A percentile compares a stretch with the other conserved stretches of the same genome.
Evolutionary conservation across 306 rosid species (phyloP).

Genomic region (Vigna reflexopilosa): DNA sequence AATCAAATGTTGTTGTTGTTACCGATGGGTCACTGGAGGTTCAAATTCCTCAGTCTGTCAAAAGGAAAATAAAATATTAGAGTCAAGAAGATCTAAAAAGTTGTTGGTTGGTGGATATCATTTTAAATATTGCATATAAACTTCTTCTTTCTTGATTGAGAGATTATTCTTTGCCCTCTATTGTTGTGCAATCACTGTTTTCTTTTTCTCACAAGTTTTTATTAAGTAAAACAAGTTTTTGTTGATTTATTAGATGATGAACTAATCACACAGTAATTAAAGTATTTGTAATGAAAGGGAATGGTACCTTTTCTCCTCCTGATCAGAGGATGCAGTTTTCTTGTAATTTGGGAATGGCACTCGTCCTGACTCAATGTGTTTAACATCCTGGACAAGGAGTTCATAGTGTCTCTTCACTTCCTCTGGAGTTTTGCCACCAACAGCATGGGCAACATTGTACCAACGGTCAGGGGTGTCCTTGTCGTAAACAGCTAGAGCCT

Average conservation of each 20-base stretch:
- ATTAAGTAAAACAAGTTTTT: no score
- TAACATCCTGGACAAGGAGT: slow-evolving; percentile 75
- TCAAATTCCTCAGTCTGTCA: slow-evolving; percentile 76
- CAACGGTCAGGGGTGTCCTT: slow-evolving; percentile 95
- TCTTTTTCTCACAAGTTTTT: no score
- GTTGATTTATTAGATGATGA: no score
- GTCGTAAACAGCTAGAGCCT: slow-evolving; percentile 87
- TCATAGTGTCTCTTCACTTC: slow-evolving; percentile 87
- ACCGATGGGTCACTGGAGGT: slow-evolving; percentile 57
- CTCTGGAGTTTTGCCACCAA: slow-evolving; percentile 83
- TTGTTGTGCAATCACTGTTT: not conserved
- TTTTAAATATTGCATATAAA: not conserved
- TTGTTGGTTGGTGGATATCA: not conserved
- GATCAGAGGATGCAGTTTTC: slow-evolving; percentile 46
- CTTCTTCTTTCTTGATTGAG: slow-evolving; percentile 4
- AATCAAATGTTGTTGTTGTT: slow-evolving; percentile 41
- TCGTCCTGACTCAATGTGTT: slow-evolving; percentile 82
- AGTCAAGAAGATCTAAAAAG: slow-evolving; percentile 8
- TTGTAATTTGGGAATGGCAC: slow-evolving; percentile 83
- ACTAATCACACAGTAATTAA: no score
- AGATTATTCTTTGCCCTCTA: not conserved
- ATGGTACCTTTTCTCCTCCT: slow-evolving; percentile 68
- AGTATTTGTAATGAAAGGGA: not conserved
- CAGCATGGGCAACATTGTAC: slow-evolving; percentile 88
- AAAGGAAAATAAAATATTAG: slow-evolving; percentile 12